A percentile compares a stretch with the other conserved stretches of the same genome.
phyloP scores from a whole-genome alignment of 768 basidiomycete species.

The Termitomyces titanicus region DNA sequence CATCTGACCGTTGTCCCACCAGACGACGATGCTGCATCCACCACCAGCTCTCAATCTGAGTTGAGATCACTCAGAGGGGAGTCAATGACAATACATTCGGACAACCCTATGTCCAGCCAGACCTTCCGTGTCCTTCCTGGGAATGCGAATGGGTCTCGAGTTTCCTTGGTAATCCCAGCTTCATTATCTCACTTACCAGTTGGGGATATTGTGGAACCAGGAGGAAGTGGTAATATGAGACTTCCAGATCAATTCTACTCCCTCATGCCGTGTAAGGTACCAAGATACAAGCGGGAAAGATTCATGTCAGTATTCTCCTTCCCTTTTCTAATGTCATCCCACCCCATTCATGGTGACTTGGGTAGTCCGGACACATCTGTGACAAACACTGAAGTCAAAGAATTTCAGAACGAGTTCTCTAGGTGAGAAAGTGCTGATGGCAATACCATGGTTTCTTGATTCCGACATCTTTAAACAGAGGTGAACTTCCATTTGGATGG shows the following conservation, averaged over 20 bases:
- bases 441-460: too few species aligned
- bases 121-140: not conserved
- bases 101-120: not conserved
- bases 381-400: not conserved
- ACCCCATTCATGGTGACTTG: too few species aligned
- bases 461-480: not conserved
- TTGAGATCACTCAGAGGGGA: not conserved
- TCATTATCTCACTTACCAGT: not conserved
- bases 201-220: not conserved
- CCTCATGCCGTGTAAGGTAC: not conserved
- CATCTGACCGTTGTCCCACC: slow-evolving; percentile 1
- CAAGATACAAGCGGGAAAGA: not conserved
- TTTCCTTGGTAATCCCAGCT: not conserved
- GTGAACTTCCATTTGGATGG: slow-evolving; percentile 4
- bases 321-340: not conserved
- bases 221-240: not conserved
- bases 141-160: not conserved
- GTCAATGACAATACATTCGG: not conserved
- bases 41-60: not conserved
- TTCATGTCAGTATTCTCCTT: not conserved
- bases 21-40: not conserved
- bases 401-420: not conserved
- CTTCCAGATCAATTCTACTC: not conserved
- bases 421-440: not conserved
- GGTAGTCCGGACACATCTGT: not conserved